Conservation (phyloP, 2,329 filamentous ascomycete species). For the Aspergillus ibericus region DNA sequence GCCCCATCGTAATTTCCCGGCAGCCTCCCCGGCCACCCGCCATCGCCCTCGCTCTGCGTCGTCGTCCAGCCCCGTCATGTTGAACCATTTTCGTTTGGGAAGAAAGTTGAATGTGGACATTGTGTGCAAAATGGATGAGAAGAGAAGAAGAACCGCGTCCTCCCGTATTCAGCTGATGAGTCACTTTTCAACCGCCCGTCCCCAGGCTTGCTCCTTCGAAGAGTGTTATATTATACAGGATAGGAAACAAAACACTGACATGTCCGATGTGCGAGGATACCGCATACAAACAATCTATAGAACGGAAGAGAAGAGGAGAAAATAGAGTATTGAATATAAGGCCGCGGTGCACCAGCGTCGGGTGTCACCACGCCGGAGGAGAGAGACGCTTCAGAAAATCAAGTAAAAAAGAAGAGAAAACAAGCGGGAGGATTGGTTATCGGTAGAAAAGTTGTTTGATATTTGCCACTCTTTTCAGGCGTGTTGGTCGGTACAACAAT, state of each 20-base stretch:
- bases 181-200: constrained; percentile 23
- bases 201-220: constrained; percentile 17
- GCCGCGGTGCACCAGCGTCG: constrained; percentile 5
- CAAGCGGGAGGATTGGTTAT: constrained; percentile 4
- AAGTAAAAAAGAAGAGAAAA: constrained; percentile 5
- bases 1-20: background rate
- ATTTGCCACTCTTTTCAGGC: constrained; percentile 7
- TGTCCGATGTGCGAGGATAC: constrained; percentile 9
- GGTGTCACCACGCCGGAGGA: background rate
- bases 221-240: constrained; percentile 25
- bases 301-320: constrained; percentile 8
- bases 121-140: constrained; percentile 5
- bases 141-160: constrained; percentile 11
- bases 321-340: constrained; percentile 8
- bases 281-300: constrained; percentile 22
- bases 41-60: constrained; percentile 10
- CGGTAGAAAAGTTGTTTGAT: background rate
- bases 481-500: constrained; percentile 21
- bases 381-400: constrained; percentile 5
- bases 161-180: constrained; percentile 13
- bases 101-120: constrained; percentile 6
- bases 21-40: background rate
- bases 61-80: constrained; percentile 12
- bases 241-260: constrained; percentile 18
- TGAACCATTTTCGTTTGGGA: constrained; percentile 13